Evolutionary conservation across 2,329 filamentous ascomycete species (phyloP), one percentile per base, ranked within the genome.

Genomic region (Xylariaceae sp.): DNA sequence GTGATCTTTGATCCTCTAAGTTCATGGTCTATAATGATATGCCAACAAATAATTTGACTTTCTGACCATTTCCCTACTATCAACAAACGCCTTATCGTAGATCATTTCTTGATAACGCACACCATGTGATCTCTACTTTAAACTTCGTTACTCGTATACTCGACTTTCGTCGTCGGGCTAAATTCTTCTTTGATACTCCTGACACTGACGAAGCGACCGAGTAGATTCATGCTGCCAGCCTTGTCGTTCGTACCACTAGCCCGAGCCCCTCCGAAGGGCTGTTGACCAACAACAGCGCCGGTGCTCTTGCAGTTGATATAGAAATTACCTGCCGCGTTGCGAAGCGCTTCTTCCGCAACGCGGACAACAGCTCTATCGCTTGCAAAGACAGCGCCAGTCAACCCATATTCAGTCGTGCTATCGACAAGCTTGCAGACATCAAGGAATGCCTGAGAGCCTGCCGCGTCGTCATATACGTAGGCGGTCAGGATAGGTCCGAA

Each of bases 231-330:
- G 62, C 82, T 85, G 33, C 85, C 85, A 14, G 85, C 83, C 76
- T 88, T 88, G 70, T 88, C 85, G 65, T 88, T 87, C 18, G 85
- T 88, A 22, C 85, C 85, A 53, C 81, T 85, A 6, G 82, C 83
- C 55, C 85, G 74, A 11, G 82, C 78, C 46, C 85, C 85, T 18
- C 85, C 85, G 64, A 88, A 88, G 4, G 85, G 81, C 71, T 88
- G 85, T 71, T 88, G 85, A 12, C 83, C 85, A 7, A 87, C 84
- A 19, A 89, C 83, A 14, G 85, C 84, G 36, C 84, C 85, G 1
- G 85, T 88, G 68, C 81, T 85, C 79, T 91, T 91, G 75, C 85
- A 87, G 73, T 91, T 92, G 71, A 92, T 77, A 72, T 92, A 92
- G 67, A 91, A 91, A 74, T 92, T 92, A 39, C 88, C 88, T 0